Percentiles rank a stretch among this genome's conserved stretches.
These are phyloP conservation scores for Eragrostis nindensis DNA, from an alignment of 176 grass and related monocot genomes.

Conservation along the genomic window DNA sequence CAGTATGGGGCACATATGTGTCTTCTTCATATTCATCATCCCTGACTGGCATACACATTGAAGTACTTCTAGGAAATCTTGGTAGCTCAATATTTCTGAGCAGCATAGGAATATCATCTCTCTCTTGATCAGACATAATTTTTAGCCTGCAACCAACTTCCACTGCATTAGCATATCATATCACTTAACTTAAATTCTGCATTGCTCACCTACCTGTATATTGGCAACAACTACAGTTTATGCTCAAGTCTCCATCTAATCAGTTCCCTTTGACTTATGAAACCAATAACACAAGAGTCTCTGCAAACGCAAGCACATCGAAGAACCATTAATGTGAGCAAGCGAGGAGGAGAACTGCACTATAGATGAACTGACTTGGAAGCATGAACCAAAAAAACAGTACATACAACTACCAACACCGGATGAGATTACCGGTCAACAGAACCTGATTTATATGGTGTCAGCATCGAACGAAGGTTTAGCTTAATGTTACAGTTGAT, in stretches of 20 bases:
- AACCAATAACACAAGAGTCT: background rate
- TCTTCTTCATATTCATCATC: slow-evolving; percentile 59
- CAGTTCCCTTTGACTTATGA: background rate
- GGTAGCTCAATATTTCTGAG: slow-evolving; percentile 66
- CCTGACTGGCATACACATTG: slow-evolving; percentile 80
- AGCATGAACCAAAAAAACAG: background rate
- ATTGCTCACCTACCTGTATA: background rate
- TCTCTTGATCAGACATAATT: slow-evolving; percentile 72
- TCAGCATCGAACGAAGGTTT: background rate
- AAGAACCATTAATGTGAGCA: background rate
- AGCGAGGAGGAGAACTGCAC: background rate
- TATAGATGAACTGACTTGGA: background rate
- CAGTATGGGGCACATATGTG: slow-evolving; percentile 63
- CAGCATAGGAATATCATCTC: slow-evolving; percentile 75
- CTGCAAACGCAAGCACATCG: slow-evolving; percentile 1
- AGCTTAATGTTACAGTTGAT: background rate
- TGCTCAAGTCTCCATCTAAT: slow-evolving; percentile 23
- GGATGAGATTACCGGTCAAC: background rate
- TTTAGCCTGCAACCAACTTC: slow-evolving; percentile 38
- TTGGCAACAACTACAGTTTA: background rate
- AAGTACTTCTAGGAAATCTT: slow-evolving; percentile 77
- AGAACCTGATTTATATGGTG: background rate
- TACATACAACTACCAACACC: background rate
- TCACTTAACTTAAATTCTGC: background rate
- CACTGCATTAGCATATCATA: background rate